Base-by-base conservation (phyloP, 805 yeast species). In the Candida andamanensis region DNA sequence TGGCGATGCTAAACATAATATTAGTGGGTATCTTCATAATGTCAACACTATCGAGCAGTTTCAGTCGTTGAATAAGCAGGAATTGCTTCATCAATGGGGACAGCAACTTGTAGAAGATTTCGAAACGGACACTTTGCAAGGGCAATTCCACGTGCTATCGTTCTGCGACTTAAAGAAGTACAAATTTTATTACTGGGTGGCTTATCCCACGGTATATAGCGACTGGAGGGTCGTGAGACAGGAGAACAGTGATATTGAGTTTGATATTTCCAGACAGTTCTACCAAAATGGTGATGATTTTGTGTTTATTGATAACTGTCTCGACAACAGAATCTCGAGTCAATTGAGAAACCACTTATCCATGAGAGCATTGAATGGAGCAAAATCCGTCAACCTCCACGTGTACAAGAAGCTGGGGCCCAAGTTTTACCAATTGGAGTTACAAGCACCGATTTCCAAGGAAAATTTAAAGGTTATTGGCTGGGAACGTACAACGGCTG, bases 91-190 rank as follows among this genome's bases (percentile, higher is more conserved):
- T 16, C 36, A 39, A 13, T 60, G 68, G 66, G 67, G 67, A 6
- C 23, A 34, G 2, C 45, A 45, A 20, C 39, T 60, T 3, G 36
- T 45, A 25, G 26, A 39, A 10, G 33, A 39, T 4, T 46, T 50
- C n/a, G 50, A 57, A 0, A 54, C 65, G 15, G 77, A 69, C 1
- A 35, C 39, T 43, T 6, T 30, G 35, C 44, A 84, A 1, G 43
- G 46, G 29, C 45, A 40, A 19, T 58, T 65, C 35, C 47, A 47
- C 27, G 36, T 64, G 9, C 60, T 89, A 17, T 69, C 87, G 25
- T 92, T 79, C 58, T 82, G 95, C 1, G 98, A 92, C 55, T 69
- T 92, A 51, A 92, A 92, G 54, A 85, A 83, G 58, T 89, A 83
- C 62, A 78, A 73, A 48, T 90, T 82, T 50, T 82, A 74, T 49